Evolutionary conservation across 805 yeast species (phyloP), one percentile per base, ranked within the genome.

Genomic region (Saccharomyces cerevisiae): DNA sequence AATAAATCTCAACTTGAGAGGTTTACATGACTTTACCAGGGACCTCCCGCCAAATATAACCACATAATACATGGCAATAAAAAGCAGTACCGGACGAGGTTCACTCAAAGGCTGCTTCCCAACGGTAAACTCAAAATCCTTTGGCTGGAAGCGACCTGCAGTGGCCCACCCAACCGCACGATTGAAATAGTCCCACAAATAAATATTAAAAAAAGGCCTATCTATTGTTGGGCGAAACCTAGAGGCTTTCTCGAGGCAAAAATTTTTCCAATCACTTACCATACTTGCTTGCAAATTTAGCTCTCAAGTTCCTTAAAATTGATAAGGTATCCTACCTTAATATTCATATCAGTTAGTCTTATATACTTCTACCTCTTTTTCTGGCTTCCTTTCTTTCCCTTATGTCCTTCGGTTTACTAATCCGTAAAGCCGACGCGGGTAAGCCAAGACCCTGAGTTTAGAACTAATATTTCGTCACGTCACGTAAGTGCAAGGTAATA

Each of bases 11-110:
- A 91, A 77, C 72, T 85, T 85, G 70, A 87, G 79, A 11, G 96
- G 88, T 46, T 83, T 79, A 48, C 76, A 71, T 48, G 76, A 73
- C 55, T 74, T 73, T 71, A 87, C 76, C 48, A 88, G 61, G 52
- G 72, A 75, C 65, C 89, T 84, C 54, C 97, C 97, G 57, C 97
- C 95, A 68, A 90, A 89, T 56, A 92, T 86, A 47, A 87, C 78
- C 46, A 82, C 67, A 68, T 92, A 92, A 76, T 92, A 92, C 14
- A 78, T 65, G 28, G 77, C 73, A 59, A 90, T 85, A 52, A 79
- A 81, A 9, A 70, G 67, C 26, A 78, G 66, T 10, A 85, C 91
- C 53, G 80, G 82, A 54, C 72, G 73, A 46, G 82, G 78, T 59
- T 82, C 81, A 53, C 87, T 87, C 63, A 90, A 69, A 52, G 87